Evolutionary conservation across 2,329 filamentous ascomycete species (phyloP), one percentile per base, ranked within the genome.

Genomic region (Neocatenulostroma microsporum): DNA sequence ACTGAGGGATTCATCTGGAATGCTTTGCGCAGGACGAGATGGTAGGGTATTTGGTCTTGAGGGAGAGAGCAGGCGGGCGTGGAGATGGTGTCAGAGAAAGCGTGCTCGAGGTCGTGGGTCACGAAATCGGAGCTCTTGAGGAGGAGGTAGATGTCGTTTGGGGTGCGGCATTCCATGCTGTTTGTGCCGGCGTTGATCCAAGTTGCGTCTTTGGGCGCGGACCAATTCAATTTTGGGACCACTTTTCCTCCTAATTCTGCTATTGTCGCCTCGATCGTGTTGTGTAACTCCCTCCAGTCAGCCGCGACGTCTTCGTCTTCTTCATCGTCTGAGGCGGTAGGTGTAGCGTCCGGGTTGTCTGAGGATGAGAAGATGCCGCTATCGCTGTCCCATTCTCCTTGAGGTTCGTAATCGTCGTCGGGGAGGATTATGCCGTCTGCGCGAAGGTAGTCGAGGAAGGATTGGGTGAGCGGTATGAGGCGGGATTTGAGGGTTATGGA

Each of bases 191-290:
- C 64, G 63, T 80, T 63, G 61, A 98, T 95, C 82, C 87, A 95
- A 15, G 84, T 85, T 7, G 91, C 91, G 57, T 98, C 91, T 61
- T 95, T 94, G 3, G 91, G 91, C 3, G 87, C 81, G 5, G 88
- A 95, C 91, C 91, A 98, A 66, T 96, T 96, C 30, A 98, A 68
- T 62, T 98, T 98, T 1, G 91, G 91, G 2, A 83, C 80, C 7
- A 94, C 88, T 42, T 80, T 78, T 41, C 89, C 89, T 12, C 85
- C 88, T 1, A 96, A 73, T 50, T 88, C 82, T 10, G 70, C 63
- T 44, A 98, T 95, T 27, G 76, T 83, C 17, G 76, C 68, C 57
- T 80, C 82, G 59, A 98, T 86, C 39, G 74, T 63, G 29, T 78
- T 68, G 61, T 98, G 91, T 2, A 88, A 74, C 23, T 84, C 81